Conservation (phyloP, 768 basidiomycete genomes). For the Lentinula boryana region DNA sequence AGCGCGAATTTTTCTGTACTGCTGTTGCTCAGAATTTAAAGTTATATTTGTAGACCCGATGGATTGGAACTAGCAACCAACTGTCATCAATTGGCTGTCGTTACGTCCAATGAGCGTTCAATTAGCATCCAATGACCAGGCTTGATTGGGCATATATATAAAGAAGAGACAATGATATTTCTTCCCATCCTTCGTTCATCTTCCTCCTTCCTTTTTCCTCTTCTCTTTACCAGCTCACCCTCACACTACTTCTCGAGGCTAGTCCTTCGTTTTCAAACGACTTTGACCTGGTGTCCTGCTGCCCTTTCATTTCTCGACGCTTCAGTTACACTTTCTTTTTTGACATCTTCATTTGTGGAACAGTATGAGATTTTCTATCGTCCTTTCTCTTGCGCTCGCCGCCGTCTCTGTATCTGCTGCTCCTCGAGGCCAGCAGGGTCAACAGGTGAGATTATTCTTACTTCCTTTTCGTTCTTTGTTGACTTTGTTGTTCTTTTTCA, state of each 20-base stretch:
- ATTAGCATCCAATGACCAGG: neutral
- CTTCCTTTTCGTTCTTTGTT: neutral
- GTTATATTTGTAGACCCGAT: neutral
- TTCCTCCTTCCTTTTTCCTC: neutral
- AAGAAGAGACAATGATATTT: neutral
- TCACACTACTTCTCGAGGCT: conserved; percentile 5
- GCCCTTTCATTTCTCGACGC: conserved; percentile 6
- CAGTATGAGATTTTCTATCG: conserved; percentile 24
- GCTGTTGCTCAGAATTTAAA: neutral
- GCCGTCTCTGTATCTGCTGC: conserved; percentile 17
- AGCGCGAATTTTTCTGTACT: too few relatives aligned
- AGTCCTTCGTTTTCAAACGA: conserved; percentile 9
- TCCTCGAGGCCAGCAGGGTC: conserved; percentile 1
- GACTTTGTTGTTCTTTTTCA: conserved; percentile 9
- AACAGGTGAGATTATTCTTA: neutral
- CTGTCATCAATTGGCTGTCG: neutral
- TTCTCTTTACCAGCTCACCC: neutral
- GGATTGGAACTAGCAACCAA: neutral
- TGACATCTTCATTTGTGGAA: conserved; percentile 9
- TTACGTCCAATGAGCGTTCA: neutral
- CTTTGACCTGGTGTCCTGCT: conserved; percentile 15
- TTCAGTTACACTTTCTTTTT: conserved; percentile 8
- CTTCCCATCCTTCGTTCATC: neutral
- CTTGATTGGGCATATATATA: neutral
- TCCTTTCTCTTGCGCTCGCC: conserved; percentile 20